Evolutionary conservation across 2,329 filamentous ascomycete species (phyloP).

Genomic region (Aspergillus sp.): DNA sequence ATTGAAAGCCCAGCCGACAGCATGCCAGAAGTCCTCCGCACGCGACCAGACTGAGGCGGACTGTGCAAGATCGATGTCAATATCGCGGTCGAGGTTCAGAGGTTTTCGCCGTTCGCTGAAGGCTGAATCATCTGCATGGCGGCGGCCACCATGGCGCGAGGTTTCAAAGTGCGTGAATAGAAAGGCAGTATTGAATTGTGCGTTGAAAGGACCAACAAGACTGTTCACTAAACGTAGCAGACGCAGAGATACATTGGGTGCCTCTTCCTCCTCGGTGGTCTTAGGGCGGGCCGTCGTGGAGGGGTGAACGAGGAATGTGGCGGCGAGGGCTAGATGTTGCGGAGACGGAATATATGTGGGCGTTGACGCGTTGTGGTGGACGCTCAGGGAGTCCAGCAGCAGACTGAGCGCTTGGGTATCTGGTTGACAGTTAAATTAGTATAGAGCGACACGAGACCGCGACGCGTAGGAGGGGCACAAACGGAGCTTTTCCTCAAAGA

Average conservation of each 20-base stretch:
- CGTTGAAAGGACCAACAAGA: slow-evolving; percentile 70
- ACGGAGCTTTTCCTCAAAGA: slow-evolving; percentile 77
- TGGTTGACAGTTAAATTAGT: slow-evolving; percentile 33
- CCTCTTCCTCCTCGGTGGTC: slow-evolving; percentile 63
- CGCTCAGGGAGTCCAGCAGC: slow-evolving; percentile 53
- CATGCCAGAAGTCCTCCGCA: slow-evolving; percentile 87
- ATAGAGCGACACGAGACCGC: neutral
- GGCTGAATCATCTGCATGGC: slow-evolving; percentile 30
- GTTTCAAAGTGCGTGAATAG: slow-evolving; percentile 58
- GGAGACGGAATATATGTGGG: slow-evolving; percentile 70
- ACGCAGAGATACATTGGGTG: slow-evolving; percentile 68
- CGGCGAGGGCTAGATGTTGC: slow-evolving; percentile 75
- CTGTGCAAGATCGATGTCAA: slow-evolving; percentile 57
- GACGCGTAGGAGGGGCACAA: slow-evolving; percentile 33
- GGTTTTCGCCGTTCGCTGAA: slow-evolving; percentile 54
- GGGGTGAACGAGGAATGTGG: slow-evolving; percentile 82
- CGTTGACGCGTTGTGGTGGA: slow-evolving; percentile 41
- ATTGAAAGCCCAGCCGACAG: slow-evolving; percentile 90
- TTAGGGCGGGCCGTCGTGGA: slow-evolving; percentile 73
- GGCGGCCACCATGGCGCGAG: slow-evolving; percentile 37
- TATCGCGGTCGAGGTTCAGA: slow-evolving; percentile 52
- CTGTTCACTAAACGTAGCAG: slow-evolving; percentile 71
- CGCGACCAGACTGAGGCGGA: slow-evolving; percentile 71
- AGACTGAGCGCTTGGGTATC: slow-evolving; percentile 66
- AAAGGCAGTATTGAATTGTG: slow-evolving; percentile 74